Conservation (phyloP, 108 stramenopile genomes). For the Cyclotella baltica region DNA sequence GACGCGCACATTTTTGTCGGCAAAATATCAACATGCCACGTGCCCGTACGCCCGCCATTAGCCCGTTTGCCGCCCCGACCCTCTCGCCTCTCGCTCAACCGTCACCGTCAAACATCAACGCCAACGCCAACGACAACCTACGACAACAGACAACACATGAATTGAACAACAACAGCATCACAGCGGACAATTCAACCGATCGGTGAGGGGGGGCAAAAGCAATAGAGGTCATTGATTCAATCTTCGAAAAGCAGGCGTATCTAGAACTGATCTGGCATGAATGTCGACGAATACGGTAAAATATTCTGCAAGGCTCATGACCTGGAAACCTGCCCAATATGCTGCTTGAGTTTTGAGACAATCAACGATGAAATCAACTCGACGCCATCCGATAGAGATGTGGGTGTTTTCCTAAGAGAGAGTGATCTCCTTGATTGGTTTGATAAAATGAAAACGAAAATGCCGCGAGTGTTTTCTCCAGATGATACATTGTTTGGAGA, state of each 20-base stretch:
- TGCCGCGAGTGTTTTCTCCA: slow-evolving; percentile 26
- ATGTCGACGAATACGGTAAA: slow-evolving; percentile 24
- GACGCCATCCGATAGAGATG: slow-evolving; percentile 34
- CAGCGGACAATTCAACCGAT: too few relatives aligned
- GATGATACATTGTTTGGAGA: slow-evolving; percentile 46
- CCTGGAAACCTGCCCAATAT: slow-evolving; percentile 16
- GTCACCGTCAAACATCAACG: too few relatives aligned
- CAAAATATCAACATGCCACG: too few relatives aligned
- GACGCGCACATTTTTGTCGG: too few relatives aligned
- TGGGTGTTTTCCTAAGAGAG: slow-evolving; percentile 43
- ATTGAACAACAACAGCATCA: too few relatives aligned
- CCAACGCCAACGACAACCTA: too few relatives aligned
- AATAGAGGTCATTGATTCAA: too few relatives aligned
- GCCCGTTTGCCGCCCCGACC: too few relatives aligned
- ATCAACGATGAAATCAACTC: slow-evolving; percentile 35
- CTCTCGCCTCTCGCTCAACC: too few relatives aligned
- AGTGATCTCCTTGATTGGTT: slow-evolving; percentile 42
- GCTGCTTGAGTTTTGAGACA: slow-evolving; percentile 18
- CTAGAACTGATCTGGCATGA: background rate
- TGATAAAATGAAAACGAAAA: slow-evolving; percentile 37
- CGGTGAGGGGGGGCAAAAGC: too few relatives aligned
- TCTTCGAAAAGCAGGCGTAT: background rate
- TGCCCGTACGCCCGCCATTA: too few relatives aligned
- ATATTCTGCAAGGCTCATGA: slow-evolving; percentile 26
- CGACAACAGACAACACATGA: too few relatives aligned